Percentiles rank a stretch among this genome's conserved stretches.
phyloP scores from a whole-genome alignment of 352 stramenopile genomes.

The Phytophthora fragariae region DNA sequence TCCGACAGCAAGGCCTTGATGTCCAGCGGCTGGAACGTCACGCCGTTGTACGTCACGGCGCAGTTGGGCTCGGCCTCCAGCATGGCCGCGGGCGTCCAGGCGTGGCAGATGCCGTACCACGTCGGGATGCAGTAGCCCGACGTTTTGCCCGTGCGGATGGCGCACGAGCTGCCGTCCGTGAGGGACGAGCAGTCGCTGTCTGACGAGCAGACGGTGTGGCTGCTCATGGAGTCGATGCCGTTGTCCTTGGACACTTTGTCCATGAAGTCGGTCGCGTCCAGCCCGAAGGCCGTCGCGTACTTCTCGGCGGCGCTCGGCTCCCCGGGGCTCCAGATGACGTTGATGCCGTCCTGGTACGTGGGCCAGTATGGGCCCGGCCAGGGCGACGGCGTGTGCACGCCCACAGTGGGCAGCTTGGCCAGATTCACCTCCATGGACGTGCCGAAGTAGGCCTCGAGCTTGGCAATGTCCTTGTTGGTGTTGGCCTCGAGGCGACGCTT shows the following conservation, averaged over 20 bases:
- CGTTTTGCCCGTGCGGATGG: conserved; percentile 36
- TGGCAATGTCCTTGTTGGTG: conserved; percentile 27
- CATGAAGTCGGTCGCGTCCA: conserved; percentile 45
- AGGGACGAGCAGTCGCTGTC: conserved; percentile 40
- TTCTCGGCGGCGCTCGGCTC: conserved; percentile 43
- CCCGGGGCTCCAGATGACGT: conserved; percentile 36
- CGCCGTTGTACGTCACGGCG: conserved; percentile 44
- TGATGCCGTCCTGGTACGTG: conserved; percentile 66
- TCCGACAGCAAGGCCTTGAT: conserved; percentile 51
- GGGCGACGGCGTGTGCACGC: conserved; percentile 17
- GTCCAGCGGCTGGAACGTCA: conserved; percentile 51
- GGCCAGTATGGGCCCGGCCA: conserved; percentile 52
- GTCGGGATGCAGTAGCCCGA: conserved; percentile 50
- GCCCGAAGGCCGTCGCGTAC: conserved; percentile 47
- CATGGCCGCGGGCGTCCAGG: conserved; percentile 47
- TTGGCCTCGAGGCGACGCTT: conserved; percentile 23
- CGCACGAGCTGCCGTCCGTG: conserved; percentile 42
- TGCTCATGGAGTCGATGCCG: conserved; percentile 40
- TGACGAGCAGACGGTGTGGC: conserved; percentile 30
- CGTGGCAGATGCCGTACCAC: conserved; percentile 56
- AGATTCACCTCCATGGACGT: conserved; percentile 18
- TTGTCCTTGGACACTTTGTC: conserved; percentile 37
- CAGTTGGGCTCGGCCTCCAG: conserved; percentile 43
- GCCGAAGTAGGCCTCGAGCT: conserved; percentile 28
- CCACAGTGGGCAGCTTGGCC: conserved; percentile 23